Conservation (phyloP, 345 rosid genomes). For the Eucalyptus viminalis region DNA sequence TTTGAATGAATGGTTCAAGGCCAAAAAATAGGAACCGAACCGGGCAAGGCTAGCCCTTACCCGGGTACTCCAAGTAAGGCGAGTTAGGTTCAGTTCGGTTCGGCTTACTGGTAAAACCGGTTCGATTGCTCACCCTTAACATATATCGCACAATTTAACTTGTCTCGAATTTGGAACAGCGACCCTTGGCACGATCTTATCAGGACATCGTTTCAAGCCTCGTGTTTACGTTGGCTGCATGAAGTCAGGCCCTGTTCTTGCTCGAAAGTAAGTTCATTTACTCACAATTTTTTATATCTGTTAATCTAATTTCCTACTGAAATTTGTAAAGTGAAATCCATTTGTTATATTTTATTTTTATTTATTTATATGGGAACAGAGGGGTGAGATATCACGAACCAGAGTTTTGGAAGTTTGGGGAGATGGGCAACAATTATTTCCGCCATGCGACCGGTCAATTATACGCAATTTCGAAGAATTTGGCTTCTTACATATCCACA, state of each 20-base stretch:
- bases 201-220: constrained; percentile 33
- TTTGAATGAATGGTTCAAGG: neutral
- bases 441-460: constrained; percentile 90
- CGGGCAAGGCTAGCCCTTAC: fast-evolving
- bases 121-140: neutral
- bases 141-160: neutral
- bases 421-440: constrained; percentile 60
- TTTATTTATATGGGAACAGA: constrained; percentile 15
- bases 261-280: constrained; percentile 40
- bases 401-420: constrained; percentile 88
- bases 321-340: neutral
- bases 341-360: neutral
- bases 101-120: fast-evolving
- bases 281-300: neutral
- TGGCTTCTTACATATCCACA: constrained; percentile 56
- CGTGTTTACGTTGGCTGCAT: constrained; percentile 82
- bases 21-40: neutral
- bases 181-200: constrained; percentile 44
- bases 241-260: constrained; percentile 94
- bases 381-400: constrained; percentile 87
- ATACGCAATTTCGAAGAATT: constrained; percentile 79
- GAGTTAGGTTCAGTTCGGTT: neutral
- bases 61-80: no score
- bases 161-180: constrained; percentile 10
- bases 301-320: neutral